Conservation (phyloP, 805 yeast species). For the Starmerella gropengiesseri region DNA sequence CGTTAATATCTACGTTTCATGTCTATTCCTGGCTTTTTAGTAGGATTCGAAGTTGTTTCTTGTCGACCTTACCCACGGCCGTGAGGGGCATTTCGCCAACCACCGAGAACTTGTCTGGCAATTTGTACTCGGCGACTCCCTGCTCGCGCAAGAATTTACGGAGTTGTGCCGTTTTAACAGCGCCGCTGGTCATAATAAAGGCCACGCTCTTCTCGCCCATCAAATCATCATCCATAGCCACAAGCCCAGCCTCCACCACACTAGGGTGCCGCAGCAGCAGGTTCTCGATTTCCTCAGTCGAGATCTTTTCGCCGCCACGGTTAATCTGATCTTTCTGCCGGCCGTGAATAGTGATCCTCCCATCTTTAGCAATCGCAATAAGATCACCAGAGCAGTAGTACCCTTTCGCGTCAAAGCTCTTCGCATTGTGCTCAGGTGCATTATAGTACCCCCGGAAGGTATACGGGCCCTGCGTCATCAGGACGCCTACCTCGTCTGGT, state of each 20-base stretch:
- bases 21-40: background rate
- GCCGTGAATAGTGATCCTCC: slow-evolving; percentile 17
- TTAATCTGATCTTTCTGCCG: slow-evolving; percentile 19
- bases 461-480: slow-evolving; percentile 19
- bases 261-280: slow-evolving; percentile 16
- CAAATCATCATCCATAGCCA: slow-evolving; percentile 16
- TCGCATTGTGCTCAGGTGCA: slow-evolving; percentile 16
- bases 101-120: slow-evolving; percentile 14
- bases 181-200: slow-evolving; percentile 11
- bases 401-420: slow-evolving; percentile 13
- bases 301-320: slow-evolving; percentile 18
- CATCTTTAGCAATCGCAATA: slow-evolving; percentile 11
- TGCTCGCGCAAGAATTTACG: slow-evolving; percentile 17
- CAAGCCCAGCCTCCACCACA: slow-evolving; percentile 15
- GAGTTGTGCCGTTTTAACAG: slow-evolving; percentile 10
- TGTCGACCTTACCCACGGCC: slow-evolving; percentile 17
- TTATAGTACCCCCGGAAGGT: slow-evolving; percentile 20
- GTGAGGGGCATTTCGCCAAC: slow-evolving; percentile 17
- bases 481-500: slow-evolving; percentile 12
- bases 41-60: slow-evolving; percentile 9
- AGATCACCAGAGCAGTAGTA: slow-evolving; percentile 19
- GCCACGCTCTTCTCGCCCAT: slow-evolving; percentile 19
- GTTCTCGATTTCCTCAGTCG: slow-evolving; percentile 17
- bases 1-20: background rate
- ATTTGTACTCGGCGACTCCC: slow-evolving; percentile 19